Conservation (phyloP, 2,329 filamentous ascomycete genomes). For the Geosmithia morbida region DNA sequence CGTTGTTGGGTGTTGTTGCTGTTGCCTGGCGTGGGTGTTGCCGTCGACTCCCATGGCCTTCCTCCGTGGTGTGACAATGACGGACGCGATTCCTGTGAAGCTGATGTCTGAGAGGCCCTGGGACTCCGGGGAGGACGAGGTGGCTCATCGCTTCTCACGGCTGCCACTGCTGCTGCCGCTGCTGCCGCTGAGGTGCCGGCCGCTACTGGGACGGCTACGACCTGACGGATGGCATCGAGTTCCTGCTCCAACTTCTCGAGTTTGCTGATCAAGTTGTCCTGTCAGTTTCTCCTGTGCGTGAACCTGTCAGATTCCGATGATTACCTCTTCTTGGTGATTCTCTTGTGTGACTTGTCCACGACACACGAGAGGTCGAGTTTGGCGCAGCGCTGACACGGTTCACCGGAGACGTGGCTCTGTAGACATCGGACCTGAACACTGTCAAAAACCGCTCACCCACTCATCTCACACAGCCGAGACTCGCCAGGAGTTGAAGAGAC, state of each 20-base stretch:
- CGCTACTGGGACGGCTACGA: slow-evolving; percentile 16
- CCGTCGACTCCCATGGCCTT: background rate
- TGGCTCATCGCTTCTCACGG: background rate
- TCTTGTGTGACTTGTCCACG: slow-evolving; percentile 31
- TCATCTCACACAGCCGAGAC: background rate
- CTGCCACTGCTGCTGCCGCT: background rate
- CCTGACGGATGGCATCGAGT: slow-evolving; percentile 38
- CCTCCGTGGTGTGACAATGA: background rate
- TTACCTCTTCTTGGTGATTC: slow-evolving; percentile 28
- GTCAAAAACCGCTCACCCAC: background rate
- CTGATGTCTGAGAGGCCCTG: background rate
- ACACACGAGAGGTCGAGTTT: slow-evolving; percentile 28
- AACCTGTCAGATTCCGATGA: no score
- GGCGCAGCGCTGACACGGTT: slow-evolving; percentile 28
- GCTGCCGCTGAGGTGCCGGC: background rate
- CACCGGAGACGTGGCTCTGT: slow-evolving; percentile 19
- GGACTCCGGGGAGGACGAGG: background rate
- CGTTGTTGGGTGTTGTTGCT: background rate
- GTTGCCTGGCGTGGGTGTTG: background rate
- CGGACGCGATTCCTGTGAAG: background rate
- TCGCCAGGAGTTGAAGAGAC: no score
- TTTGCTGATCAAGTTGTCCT: slow-evolving; percentile 23
- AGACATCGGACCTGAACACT: slow-evolving; percentile 26
- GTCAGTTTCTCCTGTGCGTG: background rate
- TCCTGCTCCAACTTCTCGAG: slow-evolving; percentile 39